Conservation (phyloP, 2,329 filamentous ascomycete genomes). For the Colletotrichum sublineola region DNA sequence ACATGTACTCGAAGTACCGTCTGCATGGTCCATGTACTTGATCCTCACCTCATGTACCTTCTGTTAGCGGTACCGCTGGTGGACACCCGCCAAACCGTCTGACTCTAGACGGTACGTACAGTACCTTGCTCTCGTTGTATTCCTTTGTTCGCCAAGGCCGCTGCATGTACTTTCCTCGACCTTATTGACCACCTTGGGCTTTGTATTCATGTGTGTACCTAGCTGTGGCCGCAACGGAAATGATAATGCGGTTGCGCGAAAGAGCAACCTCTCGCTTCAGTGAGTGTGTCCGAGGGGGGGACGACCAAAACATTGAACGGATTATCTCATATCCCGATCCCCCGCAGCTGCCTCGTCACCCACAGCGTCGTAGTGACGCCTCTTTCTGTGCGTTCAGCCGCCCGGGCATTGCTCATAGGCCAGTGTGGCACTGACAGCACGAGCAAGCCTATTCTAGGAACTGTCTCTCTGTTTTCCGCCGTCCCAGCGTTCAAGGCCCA, state of each 20-base stretch:
- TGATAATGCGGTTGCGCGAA: not conserved
- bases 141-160: slow-evolving; percentile 6
- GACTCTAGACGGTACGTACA: slow-evolving; percentile 39
- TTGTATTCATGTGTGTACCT: not conserved
- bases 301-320: not conserved
- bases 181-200: not conserved
- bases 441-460: not conserved
- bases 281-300: not conserved
- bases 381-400: slow-evolving; percentile 11
- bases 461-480: not conserved
- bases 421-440: not conserved
- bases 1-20: slow-evolving; percentile 31
- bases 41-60: slow-evolving; percentile 35
- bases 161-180: slow-evolving; percentile 12
- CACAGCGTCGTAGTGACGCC: not conserved
- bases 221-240: not conserved
- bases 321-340: not conserved
- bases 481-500: not conserved
- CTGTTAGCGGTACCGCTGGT: slow-evolving; percentile 37
- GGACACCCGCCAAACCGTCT: slow-evolving; percentile 36
- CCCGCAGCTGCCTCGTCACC: not conserved
- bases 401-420: not conserved
- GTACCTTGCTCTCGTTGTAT: slow-evolving; percentile 20
- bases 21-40: slow-evolving; percentile 31
- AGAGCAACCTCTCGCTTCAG: not conserved